Conservation (phyloP, 305 asterid genomes). For the Fraxinus nigra region DNA sequence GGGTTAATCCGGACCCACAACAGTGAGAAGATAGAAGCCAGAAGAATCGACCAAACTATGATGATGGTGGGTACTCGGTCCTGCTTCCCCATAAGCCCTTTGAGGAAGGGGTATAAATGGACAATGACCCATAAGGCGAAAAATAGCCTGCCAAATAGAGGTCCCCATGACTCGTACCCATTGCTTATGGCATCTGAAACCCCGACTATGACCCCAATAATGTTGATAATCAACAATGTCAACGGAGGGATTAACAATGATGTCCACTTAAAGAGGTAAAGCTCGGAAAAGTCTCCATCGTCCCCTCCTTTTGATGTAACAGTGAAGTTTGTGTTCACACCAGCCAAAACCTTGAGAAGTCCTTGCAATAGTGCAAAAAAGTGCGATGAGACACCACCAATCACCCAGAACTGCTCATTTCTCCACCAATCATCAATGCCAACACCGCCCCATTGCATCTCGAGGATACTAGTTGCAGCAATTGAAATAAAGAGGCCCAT, state of each 20-base stretch:
- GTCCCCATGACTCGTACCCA: conserved; percentile 96
- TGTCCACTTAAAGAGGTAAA: conserved; percentile 91
- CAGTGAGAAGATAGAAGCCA: conserved; percentile 85
- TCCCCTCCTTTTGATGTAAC: conserved; percentile 94
- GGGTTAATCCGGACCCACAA: conserved; percentile 94
- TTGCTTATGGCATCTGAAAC: conserved; percentile 79
- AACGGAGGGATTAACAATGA: conserved; percentile 81
- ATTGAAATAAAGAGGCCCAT: conserved; percentile 77
- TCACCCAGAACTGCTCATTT: conserved; percentile 99
- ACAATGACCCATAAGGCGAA: conserved; percentile 93
- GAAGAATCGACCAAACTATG: conserved; percentile 87
- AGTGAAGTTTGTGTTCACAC: conserved; percentile 89
- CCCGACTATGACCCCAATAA: conserved; percentile 80
- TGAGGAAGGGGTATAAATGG: conserved; percentile 91
- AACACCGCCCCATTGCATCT: conserved; percentile 95
- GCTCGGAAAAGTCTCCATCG: conserved; percentile 88
- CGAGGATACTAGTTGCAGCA: conserved; percentile 73
- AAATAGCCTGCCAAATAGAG: conserved; percentile 85
- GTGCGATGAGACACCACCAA: conserved; percentile 87
- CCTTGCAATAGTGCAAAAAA: conserved; percentile 90
- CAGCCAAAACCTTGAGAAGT: conserved; percentile 81
- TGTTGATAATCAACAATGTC: conserved; percentile 75
- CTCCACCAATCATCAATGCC: conserved; percentile 89
- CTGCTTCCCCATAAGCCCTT: conserved; percentile 91
- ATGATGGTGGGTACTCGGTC: conserved; percentile 72